A percentile compares a stretch with the other conserved stretches of the same genome.
These are phyloP conservation scores for Nannochloropsis oceanica DNA, from an alignment of 108 stramenopile genomes.

Conservation along the genomic window DNA sequence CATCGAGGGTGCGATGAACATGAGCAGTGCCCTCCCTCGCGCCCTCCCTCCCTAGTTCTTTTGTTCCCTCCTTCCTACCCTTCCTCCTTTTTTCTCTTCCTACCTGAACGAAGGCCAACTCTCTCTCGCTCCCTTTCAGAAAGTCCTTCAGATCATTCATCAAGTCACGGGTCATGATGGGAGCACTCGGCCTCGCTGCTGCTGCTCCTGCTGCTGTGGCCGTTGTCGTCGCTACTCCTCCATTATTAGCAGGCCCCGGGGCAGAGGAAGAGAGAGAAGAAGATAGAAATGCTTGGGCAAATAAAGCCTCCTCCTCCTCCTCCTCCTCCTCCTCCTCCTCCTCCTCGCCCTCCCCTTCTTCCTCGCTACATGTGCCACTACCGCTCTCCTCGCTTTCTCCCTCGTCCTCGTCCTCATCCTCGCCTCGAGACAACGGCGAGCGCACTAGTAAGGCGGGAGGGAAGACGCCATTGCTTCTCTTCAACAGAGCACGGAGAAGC, in stretches of 20 bases:
- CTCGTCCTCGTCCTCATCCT: not conserved
- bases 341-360: not conserved
- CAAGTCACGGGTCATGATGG: not conserved
- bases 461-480: not conserved
- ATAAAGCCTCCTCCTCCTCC: not conserved
- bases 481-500: not conserved
- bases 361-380: not conserved
- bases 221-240: too few relatives aligned
- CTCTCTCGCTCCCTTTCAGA: not conserved
- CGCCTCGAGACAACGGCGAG: not conserved
- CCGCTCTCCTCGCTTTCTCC: not conserved
- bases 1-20: not conserved
- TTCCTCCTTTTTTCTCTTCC: not conserved
- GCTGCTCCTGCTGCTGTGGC: not conserved
- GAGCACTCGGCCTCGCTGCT: too few relatives aligned
- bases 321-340: not conserved
- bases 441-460: not conserved
- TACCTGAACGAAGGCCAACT: not conserved
- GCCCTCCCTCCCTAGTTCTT: not conserved
- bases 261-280: not conserved
- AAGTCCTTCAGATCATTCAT: not conserved
- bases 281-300: not conserved
- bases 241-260: too few relatives aligned
- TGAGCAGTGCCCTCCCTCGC: not conserved
- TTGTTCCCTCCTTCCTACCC: too few relatives aligned